Percentiles rank a stretch among this genome's conserved stretches.
Evolutionary conservation across 139 green algal species (phyloP).

Genomic region (Volvox africanus): DNA sequence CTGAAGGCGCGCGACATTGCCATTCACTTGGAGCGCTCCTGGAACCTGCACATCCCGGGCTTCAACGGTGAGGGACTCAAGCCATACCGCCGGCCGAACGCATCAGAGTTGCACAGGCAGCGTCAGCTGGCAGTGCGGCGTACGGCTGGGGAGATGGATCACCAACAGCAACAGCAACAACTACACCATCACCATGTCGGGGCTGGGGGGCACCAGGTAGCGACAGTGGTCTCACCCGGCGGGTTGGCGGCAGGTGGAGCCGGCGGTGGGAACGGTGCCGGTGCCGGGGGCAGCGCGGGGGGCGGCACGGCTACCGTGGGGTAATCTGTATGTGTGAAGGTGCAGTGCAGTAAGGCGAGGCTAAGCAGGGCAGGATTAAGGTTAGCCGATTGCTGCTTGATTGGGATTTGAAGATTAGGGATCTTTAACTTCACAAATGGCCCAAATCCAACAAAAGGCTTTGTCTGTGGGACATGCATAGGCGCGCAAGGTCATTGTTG

Average conservation of each 20-base stretch:
- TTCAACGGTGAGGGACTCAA: constrained; percentile 49
- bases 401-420: too few species aligned
- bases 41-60: constrained; percentile 58
- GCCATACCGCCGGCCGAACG: constrained; percentile 42
- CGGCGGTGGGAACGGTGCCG: not conserved
- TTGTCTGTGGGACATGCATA: too few species aligned
- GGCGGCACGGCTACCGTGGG: not conserved
- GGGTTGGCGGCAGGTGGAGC: not conserved
- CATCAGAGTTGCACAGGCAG: constrained; percentile 45
- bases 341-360: too few species aligned
- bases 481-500: too few species aligned
- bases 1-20: constrained; percentile 60
- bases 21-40: constrained; percentile 61
- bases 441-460: too few species aligned
- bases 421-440: too few species aligned
- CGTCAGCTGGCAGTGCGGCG: constrained; percentile 38
- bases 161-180: constrained; percentile 4
- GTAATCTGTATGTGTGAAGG: not conserved
- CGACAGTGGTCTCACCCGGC: not conserved
- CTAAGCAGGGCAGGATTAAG: too few species aligned
- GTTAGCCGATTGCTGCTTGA: too few species aligned
- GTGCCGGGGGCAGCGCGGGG: not conserved
- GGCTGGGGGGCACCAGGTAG: not conserved
- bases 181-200: not conserved
- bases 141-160: constrained; percentile 33